Conservation (phyloP, 768 basidiomycete species). For the Floccularia luteovirens region DNA sequence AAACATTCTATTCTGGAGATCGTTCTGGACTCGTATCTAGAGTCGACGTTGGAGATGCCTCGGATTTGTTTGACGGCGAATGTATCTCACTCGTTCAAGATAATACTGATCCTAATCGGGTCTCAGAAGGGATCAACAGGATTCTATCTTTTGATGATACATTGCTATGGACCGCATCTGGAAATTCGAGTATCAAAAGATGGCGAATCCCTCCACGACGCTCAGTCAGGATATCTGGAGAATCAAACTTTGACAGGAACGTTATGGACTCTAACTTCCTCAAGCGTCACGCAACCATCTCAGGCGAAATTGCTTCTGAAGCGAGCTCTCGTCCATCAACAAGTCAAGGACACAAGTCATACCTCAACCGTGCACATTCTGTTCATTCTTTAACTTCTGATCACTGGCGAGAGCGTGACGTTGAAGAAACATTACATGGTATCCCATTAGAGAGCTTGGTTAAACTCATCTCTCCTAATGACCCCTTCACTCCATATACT, state of each 20-base stretch:
- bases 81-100: constrained; percentile 80
- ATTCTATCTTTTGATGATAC: constrained; percentile 79
- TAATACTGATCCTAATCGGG: constrained; percentile 24
- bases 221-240: constrained; percentile 16
- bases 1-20: constrained; percentile 93
- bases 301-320: constrained; percentile 12
- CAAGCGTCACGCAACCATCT: constrained; percentile 5
- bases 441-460: constrained; percentile 70
- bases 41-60: constrained; percentile 82
- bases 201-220: constrained; percentile 67
- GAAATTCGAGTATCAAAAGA: constrained; percentile 71
- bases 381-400: constrained; percentile 26
- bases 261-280: constrained; percentile 9
- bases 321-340: constrained; percentile 20
- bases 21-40: constrained; percentile 83
- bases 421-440: constrained; percentile 33
- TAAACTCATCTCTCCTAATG: constrained; percentile 60
- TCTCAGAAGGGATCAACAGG: constrained; percentile 54
- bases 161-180: constrained; percentile 86
- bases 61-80: constrained; percentile 82
- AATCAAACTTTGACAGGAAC: not conserved
- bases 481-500: constrained; percentile 40
- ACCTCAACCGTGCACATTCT: constrained; percentile 24
- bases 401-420: constrained; percentile 19
- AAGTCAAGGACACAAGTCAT: constrained; percentile 14